Base-by-base conservation (phyloP, 108 stramenopile genomes). In the Pseudonitzschia multistriata region DNA sequence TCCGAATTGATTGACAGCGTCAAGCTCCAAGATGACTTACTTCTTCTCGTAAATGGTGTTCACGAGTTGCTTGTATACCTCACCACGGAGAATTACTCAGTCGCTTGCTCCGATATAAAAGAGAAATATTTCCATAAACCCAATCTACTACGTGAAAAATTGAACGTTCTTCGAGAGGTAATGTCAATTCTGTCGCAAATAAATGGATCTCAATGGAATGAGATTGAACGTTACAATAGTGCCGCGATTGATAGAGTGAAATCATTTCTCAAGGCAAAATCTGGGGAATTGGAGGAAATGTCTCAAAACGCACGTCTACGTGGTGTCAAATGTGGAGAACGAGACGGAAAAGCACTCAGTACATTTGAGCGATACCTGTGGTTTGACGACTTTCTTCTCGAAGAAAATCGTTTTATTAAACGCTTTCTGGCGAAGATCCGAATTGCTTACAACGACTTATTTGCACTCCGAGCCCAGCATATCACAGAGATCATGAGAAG, bases 391-490 rank as follows among this genome's bases (percentile, higher is more conserved):
- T 54, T 66, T 49, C 40, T 69, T n/a, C 55, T 54, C 5, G 40
- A 62, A 42, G 40, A 74, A 37, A 47, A 70, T 28, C 57, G 71
- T n/a, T 73, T 81, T 66, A n/a, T 81, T 5, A 31, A 47, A 47
- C 67, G 42, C 53, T 64, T 15, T 33, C 36, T 53, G 0, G 36
- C 14, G 14, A 48, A 50, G 49, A 10, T 53, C 52, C 45, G 45
- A 19, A n/a, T n/a, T n/a, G n/a, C n/a, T n/a, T 17, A 53, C 25
- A 17, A 53, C 25, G 21, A 53, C 52, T 19, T 21, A n/a, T n/a
- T n/a, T n/a, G n/a, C n/a, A n/a, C n/a, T n/a, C n/a, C n/a, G n/a
- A n/a, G n/a, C n/a, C n/a, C n/a, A n/a, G n/a, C n/a, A n/a, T n/a
- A n/a, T n/a, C n/a, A n/a, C n/a, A n/a, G n/a, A n/a, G n/a, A n/a